phyloP scores from a whole-genome alignment of 768 basidiomycete genomes.

The Suillus luteus region DNA sequence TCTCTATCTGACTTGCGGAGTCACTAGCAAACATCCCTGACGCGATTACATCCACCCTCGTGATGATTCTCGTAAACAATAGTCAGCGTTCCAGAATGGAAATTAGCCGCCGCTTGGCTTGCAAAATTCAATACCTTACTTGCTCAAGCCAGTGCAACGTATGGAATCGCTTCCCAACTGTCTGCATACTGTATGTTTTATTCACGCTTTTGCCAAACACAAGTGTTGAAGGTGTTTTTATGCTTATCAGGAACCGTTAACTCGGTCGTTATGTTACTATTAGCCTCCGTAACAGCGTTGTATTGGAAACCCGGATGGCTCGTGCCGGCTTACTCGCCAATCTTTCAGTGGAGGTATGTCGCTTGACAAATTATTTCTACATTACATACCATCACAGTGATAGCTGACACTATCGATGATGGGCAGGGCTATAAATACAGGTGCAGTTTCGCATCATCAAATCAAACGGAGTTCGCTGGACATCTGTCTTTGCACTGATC shows the following conservation, averaged over 20 bases:
- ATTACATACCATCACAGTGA: background rate
- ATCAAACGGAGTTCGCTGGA: background rate
- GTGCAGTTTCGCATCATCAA: background rate
- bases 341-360: background rate
- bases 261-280: background rate
- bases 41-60: background rate
- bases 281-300: background rate
- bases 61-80: slow-evolving; percentile 2
- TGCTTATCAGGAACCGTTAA: background rate
- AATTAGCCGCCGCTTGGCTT: background rate
- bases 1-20: background rate
- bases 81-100: background rate
- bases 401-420: background rate
- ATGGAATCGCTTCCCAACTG: background rate
- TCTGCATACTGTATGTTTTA: background rate
- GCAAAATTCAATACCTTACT: background rate
- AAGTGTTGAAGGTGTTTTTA: background rate
- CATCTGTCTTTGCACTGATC: background rate
- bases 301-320: background rate
- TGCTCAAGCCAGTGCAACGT: background rate
- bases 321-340: background rate
- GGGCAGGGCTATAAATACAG: background rate
- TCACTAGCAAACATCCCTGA: background rate
- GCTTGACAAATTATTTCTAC: background rate
- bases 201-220: background rate